Base-by-base conservation (phyloP, 805 yeast genomes). In the Candida caryicola region DNA sequence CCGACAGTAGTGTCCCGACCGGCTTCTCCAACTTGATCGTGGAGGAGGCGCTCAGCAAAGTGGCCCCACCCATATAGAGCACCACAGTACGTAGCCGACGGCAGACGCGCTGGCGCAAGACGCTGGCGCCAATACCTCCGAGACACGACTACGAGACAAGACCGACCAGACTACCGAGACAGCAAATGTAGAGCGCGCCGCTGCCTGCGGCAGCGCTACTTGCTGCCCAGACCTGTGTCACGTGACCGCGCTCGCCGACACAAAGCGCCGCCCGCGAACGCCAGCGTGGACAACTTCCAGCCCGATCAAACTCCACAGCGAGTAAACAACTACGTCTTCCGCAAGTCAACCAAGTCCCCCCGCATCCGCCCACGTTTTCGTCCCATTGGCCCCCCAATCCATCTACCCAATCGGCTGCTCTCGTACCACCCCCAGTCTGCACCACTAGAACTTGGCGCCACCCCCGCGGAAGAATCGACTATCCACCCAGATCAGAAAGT, bases 11-110 rank as follows among this genome's bases (percentile, higher is more conserved):
- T 14, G 49, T 60, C n/a, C 60, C 66, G 9, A 60, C 64, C 1
- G 71, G 71, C 2, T 59, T 40, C 38, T 51, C 62, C 12, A 69
- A 69, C 40, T 36, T 32, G 16, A 48, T 69, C 0, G 58, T 69
- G 6, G 74, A 69, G 29, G 73, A 67, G 21, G 66, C 59, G 1
- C 41, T 69, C 14, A 36, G 29, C 15, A 32, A 42, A 4, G 73
- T 69, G 9, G 50, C 46, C 28, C 73, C 73, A 1, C 74, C 74
- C 0, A 48, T 69, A n/a, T 67, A 50, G 10, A 4, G 4, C 13
- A 23, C 15, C 19, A 23, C 8, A n/a, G n/a, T n/a, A n/a, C n/a
- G n/a, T n/a, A n/a, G n/a, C n/a, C n/a, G n/a, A n/a, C n/a, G n/a
- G n/a, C n/a, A n/a, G n/a, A n/a, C n/a, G n/a, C n/a, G n/a, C n/a